phyloP scores from a whole-genome alignment of 78 protist genomes.

The Bigelowiella natans region DNA sequence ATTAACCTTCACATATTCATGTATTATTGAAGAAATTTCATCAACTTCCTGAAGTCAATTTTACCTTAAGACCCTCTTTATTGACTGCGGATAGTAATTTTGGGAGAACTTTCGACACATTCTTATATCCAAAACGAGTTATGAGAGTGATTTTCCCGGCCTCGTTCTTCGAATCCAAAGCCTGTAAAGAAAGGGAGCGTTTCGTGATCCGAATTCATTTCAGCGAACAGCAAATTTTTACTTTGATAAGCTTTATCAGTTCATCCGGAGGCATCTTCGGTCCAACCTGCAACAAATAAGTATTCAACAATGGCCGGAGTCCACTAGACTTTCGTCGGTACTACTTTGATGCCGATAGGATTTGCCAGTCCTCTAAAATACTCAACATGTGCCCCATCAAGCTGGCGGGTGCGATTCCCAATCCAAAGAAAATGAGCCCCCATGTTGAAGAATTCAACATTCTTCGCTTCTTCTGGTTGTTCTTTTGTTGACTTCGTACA shows the following conservation, averaged over 20 bases:
- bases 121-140: conserved; percentile 34
- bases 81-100: not conserved
- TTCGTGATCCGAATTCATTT: too few species aligned
- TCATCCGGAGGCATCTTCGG: not conserved
- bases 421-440: conserved; percentile 60
- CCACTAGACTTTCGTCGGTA: too few species aligned
- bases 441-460: conserved; percentile 29
- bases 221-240: not conserved
- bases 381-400: conserved; percentile 49
- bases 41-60: not conserved
- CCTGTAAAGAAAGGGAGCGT: conserved; percentile 10
- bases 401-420: conserved; percentile 19
- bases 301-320: too few species aligned
- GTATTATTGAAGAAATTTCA: not conserved
- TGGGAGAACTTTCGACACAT: not conserved
- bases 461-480: too few species aligned
- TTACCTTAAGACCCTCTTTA: not conserved
- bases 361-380: conserved; percentile 56
- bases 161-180: conserved; percentile 31
- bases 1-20: not conserved
- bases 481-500: too few species aligned
- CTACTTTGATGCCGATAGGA: conserved; percentile 54
- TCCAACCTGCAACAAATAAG: not conserved
- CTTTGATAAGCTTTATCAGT: not conserved
- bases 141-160: conserved; percentile 43